phyloP scores from a whole-genome alignment of 148 eudicot genomes.

The Arctostaphylos glauca region DNA sequence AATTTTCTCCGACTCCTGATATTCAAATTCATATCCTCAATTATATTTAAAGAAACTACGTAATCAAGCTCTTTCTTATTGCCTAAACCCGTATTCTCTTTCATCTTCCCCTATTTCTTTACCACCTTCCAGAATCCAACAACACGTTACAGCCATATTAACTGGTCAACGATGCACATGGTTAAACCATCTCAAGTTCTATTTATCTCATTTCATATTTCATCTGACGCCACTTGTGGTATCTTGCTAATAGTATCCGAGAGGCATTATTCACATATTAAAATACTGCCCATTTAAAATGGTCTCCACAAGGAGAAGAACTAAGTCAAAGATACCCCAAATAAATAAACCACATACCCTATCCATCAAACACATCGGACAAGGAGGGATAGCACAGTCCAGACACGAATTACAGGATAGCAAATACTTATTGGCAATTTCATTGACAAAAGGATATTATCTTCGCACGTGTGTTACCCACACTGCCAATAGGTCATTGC shows the following conservation, averaged over 20 bases:
- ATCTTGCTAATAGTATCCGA: neutral
- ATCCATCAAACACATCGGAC: neutral
- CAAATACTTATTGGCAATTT: neutral
- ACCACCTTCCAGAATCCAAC: neutral
- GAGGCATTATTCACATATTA: neutral
- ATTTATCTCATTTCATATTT: neutral
- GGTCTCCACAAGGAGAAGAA: neutral
- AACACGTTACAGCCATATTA: neutral
- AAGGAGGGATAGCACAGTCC: neutral
- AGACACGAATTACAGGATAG: neutral
- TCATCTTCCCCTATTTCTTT: neutral
- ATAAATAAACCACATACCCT: neutral
- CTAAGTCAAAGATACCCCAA: neutral
- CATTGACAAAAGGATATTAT: neutral
- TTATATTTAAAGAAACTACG: too few relatives aligned
- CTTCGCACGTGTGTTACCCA: neutral
- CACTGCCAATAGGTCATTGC: neutral
- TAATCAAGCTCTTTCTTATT: neutral
- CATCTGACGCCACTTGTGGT: neutral
- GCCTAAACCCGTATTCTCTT: neutral
- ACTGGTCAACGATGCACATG: neutral
- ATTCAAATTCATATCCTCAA: neutral
- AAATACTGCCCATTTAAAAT: constrained; percentile 4
- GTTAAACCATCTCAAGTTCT: neutral
- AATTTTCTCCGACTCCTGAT: neutral